A percentile compares a stretch with the other conserved stretches of the same genome.
Evolutionary conservation across 2,329 filamentous ascomycete genomes (phyloP).

Genomic region (Verticillium longisporum): DNA sequence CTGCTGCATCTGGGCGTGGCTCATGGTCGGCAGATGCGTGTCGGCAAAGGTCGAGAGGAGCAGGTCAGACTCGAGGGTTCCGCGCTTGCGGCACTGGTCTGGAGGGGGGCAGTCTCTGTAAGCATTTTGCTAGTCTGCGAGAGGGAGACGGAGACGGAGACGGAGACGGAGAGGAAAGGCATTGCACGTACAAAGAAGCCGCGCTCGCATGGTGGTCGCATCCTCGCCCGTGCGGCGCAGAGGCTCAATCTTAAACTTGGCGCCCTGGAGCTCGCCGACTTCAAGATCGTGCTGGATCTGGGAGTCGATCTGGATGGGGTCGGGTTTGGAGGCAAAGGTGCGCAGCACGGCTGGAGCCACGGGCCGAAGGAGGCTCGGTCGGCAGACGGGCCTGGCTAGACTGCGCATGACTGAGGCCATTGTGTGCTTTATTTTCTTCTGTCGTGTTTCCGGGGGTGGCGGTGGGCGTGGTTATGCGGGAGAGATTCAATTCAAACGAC

Average conservation of each 20-base stretch:
- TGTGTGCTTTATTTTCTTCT: background rate
- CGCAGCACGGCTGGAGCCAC: background rate
- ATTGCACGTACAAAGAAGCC: constrained; percentile 56
- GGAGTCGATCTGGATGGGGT: constrained; percentile 7
- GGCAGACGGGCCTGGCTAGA: background rate
- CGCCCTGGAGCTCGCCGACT: constrained; percentile 83
- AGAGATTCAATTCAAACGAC: too few species aligned
- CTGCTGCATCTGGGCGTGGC: constrained; percentile 63
- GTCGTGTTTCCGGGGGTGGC: too few species aligned
- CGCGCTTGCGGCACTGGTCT: constrained; percentile 97
- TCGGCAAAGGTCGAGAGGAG: constrained; percentile 94
- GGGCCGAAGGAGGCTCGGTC: background rate
- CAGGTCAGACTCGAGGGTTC: constrained; percentile 91
- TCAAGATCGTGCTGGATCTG: constrained; percentile 49
- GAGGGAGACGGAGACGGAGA: background rate
- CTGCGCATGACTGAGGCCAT: background rate
- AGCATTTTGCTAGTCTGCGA: constrained; percentile 4
- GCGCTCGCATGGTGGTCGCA: constrained; percentile 76
- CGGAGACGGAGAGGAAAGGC: constrained; percentile 2
- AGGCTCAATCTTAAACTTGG: constrained; percentile 84
- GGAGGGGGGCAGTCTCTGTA: background rate
- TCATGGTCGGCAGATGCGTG: constrained; percentile 68
- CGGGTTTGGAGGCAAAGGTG: background rate
- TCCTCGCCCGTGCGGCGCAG: constrained; percentile 79
- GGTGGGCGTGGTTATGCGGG: too few species aligned